Evolutionary conservation across 2,329 filamentous ascomycete species (phyloP).

Genomic region (Colletotrichum zoysiae): DNA sequence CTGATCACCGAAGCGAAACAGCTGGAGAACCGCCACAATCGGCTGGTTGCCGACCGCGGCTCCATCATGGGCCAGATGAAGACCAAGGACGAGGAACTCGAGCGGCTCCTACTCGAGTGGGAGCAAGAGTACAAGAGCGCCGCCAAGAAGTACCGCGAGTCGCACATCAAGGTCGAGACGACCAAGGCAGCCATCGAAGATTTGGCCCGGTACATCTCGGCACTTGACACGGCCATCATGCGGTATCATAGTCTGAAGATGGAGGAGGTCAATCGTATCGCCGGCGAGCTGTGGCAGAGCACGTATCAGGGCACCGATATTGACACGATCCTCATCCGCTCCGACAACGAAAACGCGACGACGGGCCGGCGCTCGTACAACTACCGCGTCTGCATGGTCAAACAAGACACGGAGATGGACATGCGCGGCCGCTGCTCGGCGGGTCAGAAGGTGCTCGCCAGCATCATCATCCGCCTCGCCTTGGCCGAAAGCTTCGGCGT

Average conservation of each 20-base stretch:
- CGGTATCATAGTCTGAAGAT: conserved; percentile 96
- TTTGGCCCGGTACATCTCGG: conserved; percentile 82
- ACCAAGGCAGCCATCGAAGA: conserved; percentile 95
- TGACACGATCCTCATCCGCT: conserved; percentile 94
- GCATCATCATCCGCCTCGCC: conserved; percentile 96
- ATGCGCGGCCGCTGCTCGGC: conserved; percentile 98
- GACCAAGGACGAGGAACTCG: conserved; percentile 85
- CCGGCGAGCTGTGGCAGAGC: conserved; percentile 95
- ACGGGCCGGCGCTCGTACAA: conserved; percentile 88
- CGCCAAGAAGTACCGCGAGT: conserved; percentile 82
- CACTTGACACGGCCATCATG: conserved; percentile 97
- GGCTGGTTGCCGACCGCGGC: conserved; percentile 78
- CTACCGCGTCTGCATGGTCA: conserved; percentile 98
- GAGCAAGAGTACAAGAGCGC: conserved; percentile 89
- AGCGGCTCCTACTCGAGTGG: conserved; percentile 81
- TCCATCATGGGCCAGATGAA: conserved; percentile 83
- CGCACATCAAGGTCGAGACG: conserved; percentile 89
- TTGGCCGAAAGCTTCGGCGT: conserved; percentile 96
- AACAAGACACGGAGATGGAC: conserved; percentile 97
- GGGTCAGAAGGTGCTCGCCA: conserved; percentile 95
- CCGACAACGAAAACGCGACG: conserved; percentile 80
- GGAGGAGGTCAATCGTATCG: conserved; percentile 96
- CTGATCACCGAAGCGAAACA: conserved; percentile 77
- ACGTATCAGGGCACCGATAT: conserved; percentile 98
- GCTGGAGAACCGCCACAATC: conserved; percentile 76